Evolutionary conservation across 495 filamentous ascomycete genomes (phyloP).

Genomic region (Neurospora sp.): DNA sequence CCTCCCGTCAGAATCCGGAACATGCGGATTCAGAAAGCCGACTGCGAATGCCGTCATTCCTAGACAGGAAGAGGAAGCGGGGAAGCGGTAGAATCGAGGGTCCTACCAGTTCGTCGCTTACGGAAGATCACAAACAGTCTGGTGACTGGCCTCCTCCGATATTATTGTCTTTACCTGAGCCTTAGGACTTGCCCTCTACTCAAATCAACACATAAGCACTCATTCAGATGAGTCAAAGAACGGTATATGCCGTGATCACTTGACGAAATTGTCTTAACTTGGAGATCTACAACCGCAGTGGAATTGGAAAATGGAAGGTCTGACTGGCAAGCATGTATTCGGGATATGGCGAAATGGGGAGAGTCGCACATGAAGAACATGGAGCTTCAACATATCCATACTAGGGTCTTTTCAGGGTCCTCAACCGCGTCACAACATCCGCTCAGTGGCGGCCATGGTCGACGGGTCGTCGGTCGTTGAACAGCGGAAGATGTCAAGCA

Average conservation of each 20-base stretch:
- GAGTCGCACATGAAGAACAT: background rate
- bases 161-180: background rate
- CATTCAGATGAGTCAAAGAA: background rate
- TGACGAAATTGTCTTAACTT: background rate
- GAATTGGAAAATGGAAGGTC: background rate
- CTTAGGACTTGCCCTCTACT: background rate
- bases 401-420: background rate
- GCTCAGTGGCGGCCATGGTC: background rate
- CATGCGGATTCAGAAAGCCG: background rate
- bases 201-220: background rate
- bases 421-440: background rate
- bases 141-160: background rate
- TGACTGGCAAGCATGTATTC: background rate
- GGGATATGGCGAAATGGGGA: background rate
- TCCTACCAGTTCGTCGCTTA: background rate
- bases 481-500: background rate
- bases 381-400: background rate
- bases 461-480: background rate
- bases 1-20: background rate
- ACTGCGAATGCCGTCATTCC: background rate
- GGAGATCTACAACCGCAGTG: background rate
- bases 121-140: background rate
- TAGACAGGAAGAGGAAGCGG: background rate
- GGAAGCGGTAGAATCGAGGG: background rate
- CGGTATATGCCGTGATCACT: background rate